Conservation (phyloP, 2,329 filamentous ascomycete species). For the Xylaria sp. region DNA sequence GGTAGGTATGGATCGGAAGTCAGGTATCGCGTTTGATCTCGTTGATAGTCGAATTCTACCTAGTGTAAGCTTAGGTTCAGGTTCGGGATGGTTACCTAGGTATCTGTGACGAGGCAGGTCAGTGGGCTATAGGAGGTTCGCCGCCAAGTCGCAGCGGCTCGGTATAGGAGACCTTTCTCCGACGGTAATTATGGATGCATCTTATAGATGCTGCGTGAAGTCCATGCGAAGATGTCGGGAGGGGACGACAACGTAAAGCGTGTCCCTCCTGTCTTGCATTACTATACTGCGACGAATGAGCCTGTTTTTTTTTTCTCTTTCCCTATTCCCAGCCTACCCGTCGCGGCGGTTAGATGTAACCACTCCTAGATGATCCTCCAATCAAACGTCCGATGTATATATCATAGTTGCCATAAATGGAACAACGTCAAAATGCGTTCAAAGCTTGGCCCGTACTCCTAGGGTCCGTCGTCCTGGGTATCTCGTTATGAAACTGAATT, state of each 20-base stretch:
- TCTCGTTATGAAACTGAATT: slow-evolving; percentile 28
- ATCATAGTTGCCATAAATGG: background rate
- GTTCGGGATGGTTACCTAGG: too few relatives aligned
- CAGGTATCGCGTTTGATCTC: too few relatives aligned
- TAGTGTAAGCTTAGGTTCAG: too few relatives aligned
- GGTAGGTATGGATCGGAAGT: too few relatives aligned
- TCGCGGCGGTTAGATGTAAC: background rate
- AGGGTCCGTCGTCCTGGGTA: slow-evolving; percentile 30
- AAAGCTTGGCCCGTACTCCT: background rate
- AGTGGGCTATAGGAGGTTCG: too few relatives aligned
- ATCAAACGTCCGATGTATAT: slow-evolving; percentile 10
- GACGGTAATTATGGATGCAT: slow-evolving; percentile 24
- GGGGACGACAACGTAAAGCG: slow-evolving; percentile 17
- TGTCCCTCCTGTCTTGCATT: slow-evolving; percentile 35
- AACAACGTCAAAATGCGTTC: background rate
- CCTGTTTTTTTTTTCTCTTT: background rate
- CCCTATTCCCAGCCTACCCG: slow-evolving; percentile 1
- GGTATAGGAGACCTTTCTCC: too few relatives aligned
- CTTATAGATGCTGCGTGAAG: slow-evolving; percentile 27
- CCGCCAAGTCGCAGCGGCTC: too few relatives aligned
- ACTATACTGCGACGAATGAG: slow-evolving; percentile 33
- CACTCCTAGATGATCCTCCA: background rate
- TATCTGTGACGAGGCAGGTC: too few relatives aligned
- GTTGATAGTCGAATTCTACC: too few relatives aligned
- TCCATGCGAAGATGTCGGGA: slow-evolving; percentile 35